A percentile compares a stretch with the other conserved stretches of the same genome.
Evolutionary conservation across 78 protist species (phyloP).

Genomic region (slime mould (Dictyostelium discoideum)): DNA sequence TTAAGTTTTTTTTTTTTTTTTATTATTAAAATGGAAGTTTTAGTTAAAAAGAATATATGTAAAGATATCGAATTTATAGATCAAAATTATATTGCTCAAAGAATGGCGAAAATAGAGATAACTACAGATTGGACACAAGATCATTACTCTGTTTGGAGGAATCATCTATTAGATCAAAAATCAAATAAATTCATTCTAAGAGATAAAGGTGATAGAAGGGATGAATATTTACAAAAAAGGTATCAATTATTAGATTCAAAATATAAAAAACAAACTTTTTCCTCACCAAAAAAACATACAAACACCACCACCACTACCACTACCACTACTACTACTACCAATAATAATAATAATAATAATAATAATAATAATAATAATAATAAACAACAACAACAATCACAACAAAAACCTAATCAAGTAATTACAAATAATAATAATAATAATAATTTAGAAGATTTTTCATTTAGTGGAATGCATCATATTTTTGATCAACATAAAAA

Average conservation of each 20-base stretch:
- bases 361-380: neutral
- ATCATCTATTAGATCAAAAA: slow-evolving; percentile 19
- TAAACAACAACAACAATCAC: neutral
- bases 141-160: slow-evolving; percentile 7
- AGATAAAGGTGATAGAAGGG: slow-evolving; percentile 69
- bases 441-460: slow-evolving; percentile 43
- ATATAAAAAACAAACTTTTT: slow-evolving; percentile 12
- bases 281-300: neutral
- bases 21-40: neutral
- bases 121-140: slow-evolving; percentile 61
- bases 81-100: neutral
- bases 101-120: slow-evolving; percentile 50
- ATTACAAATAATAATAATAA: neutral
- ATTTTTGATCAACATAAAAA: slow-evolving; percentile 70
- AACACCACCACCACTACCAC: neutral
- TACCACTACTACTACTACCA: neutral
- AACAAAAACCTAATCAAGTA: neutral
- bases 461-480: slow-evolving; percentile 78
- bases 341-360: neutral
- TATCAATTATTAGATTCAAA: slow-evolving; percentile 38
- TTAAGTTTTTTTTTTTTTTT: too few species aligned
- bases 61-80: slow-evolving; percentile 14
- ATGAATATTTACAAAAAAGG: slow-evolving; percentile 52
- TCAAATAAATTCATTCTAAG: slow-evolving; percentile 22
- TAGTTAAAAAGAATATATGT: slow-evolving; percentile 27